A percentile compares a stretch with the other conserved stretches of the same genome.
These are phyloP conservation scores for Mycoemilia scoparia DNA, from an alignment of 192 early-diverging fungal species.

Conservation along the genomic window DNA sequence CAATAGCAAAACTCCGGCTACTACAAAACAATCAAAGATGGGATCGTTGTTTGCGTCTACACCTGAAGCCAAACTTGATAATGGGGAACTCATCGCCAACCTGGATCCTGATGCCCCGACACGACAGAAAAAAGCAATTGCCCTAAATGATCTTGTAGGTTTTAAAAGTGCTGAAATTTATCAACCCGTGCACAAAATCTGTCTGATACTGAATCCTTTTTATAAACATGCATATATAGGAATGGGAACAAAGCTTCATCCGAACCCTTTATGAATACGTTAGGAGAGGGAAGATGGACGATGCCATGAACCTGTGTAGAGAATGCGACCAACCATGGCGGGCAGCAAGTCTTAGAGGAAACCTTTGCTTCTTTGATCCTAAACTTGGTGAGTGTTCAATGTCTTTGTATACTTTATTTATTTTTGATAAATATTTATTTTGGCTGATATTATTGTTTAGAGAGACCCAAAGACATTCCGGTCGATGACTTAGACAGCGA, in stretches of 20 bases:
- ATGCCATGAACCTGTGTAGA: constrained; percentile 53
- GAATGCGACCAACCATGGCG: constrained; percentile 61
- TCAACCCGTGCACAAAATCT: neutral
- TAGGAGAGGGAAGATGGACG: constrained; percentile 43
- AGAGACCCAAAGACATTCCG: constrained; percentile 7
- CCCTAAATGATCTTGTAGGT: constrained; percentile 6
- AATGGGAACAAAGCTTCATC: constrained; percentile 35
- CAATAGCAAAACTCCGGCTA: constrained; percentile 1
- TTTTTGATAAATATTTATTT: too few species aligned
- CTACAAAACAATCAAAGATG: too few species aligned
- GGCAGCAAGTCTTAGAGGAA: constrained; percentile 58
- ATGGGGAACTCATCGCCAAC: constrained; percentile 10
- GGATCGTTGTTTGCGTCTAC: too few species aligned
- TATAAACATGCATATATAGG: too few species aligned
- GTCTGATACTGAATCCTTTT: neutral
- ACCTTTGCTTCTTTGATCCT: constrained; percentile 33
- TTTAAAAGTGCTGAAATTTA: constrained; percentile 5
- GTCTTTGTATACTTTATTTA: too few species aligned
- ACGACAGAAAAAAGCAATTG: constrained; percentile 13
- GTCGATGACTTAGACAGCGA: constrained; percentile 3
- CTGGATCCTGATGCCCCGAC: constrained; percentile 18
- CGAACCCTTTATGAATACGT: constrained; percentile 59
- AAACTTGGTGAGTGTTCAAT: too few species aligned
- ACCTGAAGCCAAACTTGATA: neutral
- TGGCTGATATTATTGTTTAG: too few species aligned